Evolutionary conservation across 1,139 yeast genomes (phyloP), one percentile per base, ranked within the genome.

Genomic region (Geotrichum bryndzae): DNA sequence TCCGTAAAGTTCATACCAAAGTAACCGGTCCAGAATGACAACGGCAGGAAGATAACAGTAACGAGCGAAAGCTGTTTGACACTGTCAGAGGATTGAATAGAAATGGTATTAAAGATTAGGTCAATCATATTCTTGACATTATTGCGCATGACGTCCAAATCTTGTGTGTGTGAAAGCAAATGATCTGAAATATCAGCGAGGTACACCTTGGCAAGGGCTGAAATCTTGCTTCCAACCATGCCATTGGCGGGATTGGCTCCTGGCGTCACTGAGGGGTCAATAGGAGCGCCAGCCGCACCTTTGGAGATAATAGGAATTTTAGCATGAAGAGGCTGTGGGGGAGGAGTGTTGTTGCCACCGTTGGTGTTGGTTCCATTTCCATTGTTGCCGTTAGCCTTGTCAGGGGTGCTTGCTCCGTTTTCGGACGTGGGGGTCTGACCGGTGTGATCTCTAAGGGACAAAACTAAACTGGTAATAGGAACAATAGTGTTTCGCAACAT

Each of bases 1-100:
- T 70, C 69, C 23, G 76, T 75, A 65, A 84, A 81, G 65, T 83
- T 82, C 86, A 83, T 83, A 25, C 86, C 86, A 66, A 79, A 83
- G 67, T 82, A 83, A 11, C 85, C 85, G 0, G 85, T 81, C 77
- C 84, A 76, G 67, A 82, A 82, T 5, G 83, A 77, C 58, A 82
- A 68, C 10, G 86, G 86, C 57, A 82, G 72, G 65, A 83, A 82
- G 25, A 82, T 76, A 13, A 83, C 84, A 0, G 84, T 80, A 8
- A 83, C 82, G 41, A 82, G 68, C 8, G 84, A 79, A 57, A 83
- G 72, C 67, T 79, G 77, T 59, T 77, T 77, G 76, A 83, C 82
- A 6, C 84, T 78, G 65, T 77, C 81, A 62, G 82, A 80, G 2
- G 83, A 80, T 60, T 80, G 81, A 15, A 81, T 81, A 1, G 83